These are phyloP conservation scores for Chloranthus sessilifolius DNA, from an alignment of 164 flowering plant genomes.

Conservation along the genomic window DNA sequence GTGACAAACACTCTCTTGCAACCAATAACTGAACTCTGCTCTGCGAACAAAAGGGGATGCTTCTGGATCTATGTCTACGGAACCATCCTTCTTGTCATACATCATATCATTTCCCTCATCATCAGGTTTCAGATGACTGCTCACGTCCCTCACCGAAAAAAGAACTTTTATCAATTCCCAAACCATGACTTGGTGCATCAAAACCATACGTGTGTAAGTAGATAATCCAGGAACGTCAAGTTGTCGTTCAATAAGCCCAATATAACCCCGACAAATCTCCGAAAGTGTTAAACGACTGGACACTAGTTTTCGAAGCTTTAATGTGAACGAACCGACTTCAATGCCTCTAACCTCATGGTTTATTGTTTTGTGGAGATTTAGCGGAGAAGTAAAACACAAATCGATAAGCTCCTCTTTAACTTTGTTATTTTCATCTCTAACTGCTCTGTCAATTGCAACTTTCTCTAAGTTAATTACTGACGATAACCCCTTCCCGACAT, in stretches of 20 bases:
- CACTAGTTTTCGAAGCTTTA: conserved; percentile 70
- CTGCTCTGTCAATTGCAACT: conserved; percentile 73
- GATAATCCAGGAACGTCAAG: conserved; percentile 70
- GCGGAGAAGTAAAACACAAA: conserved; percentile 61
- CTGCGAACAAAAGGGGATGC: conserved; percentile 83
- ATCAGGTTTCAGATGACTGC: conserved; percentile 31
- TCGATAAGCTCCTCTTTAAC: conserved; percentile 64
- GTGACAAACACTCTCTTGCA: conserved; percentile 91
- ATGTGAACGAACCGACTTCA: conserved; percentile 46
- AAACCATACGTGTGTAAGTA: conserved; percentile 41
- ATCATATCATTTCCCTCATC: conserved; percentile 83
- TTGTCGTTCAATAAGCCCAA: conserved; percentile 61
- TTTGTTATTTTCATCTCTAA: conserved; percentile 71
- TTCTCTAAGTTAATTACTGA: conserved; percentile 80
- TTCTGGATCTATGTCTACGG: conserved; percentile 56
- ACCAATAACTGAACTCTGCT: conserved; percentile 93
- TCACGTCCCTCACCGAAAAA: conserved; percentile 53
- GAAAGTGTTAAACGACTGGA: conserved; percentile 53
- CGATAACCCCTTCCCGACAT: conserved; percentile 40
- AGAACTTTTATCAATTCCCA: conserved; percentile 97
- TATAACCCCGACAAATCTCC: conserved; percentile 69
- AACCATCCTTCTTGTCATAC: conserved; percentile 58
- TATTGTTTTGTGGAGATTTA: conserved; percentile 63
- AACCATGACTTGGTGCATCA: conserved; percentile 85
- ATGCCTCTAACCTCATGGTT: conserved; percentile 45